These are phyloP conservation scores for Solanum lycopersicoides DNA, from an alignment of 257 asterid genomes.

Conservation along the genomic window DNA sequence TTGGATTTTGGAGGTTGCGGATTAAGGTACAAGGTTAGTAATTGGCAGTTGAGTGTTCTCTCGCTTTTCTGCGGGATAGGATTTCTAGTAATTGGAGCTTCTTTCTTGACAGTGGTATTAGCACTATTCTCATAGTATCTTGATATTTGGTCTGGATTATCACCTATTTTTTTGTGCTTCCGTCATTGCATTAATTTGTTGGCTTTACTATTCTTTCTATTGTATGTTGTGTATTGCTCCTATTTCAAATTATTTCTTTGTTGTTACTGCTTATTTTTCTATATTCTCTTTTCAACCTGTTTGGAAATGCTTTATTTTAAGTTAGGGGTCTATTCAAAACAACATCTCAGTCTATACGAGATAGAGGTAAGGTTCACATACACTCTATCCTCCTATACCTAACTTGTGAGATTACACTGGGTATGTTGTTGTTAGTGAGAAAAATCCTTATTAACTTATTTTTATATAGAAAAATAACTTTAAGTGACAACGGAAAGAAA, in stretches of 20 bases:
- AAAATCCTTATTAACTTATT: background rate
- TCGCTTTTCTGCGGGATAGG: background rate
- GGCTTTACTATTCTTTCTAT: too few species aligned
- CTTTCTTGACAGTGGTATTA: background rate
- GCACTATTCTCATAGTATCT: background rate
- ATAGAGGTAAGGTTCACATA: background rate
- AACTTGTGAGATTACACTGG: background rate
- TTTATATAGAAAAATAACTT: background rate
- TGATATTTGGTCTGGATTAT: background rate
- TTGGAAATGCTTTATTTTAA: background rate
- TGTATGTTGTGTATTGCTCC: background rate
- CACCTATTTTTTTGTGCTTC: background rate
- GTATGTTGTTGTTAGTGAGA: background rate
- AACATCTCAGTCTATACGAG: background rate
- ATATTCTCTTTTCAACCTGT: background rate
- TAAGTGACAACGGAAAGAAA: background rate
- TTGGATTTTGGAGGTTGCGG: background rate
- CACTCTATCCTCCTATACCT: background rate
- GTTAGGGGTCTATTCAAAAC: background rate
- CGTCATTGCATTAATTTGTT: background rate
- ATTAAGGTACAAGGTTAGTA: background rate
- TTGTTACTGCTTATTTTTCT: background rate
- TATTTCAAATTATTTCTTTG: background rate
- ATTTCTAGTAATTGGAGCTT: background rate
- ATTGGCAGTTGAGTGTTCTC: background rate